Percentiles rank a stretch among this genome's conserved stretches.
Evolutionary conservation across 768 basidiomycete species (phyloP).

Genomic region (Favolaschia claudopus): DNA sequence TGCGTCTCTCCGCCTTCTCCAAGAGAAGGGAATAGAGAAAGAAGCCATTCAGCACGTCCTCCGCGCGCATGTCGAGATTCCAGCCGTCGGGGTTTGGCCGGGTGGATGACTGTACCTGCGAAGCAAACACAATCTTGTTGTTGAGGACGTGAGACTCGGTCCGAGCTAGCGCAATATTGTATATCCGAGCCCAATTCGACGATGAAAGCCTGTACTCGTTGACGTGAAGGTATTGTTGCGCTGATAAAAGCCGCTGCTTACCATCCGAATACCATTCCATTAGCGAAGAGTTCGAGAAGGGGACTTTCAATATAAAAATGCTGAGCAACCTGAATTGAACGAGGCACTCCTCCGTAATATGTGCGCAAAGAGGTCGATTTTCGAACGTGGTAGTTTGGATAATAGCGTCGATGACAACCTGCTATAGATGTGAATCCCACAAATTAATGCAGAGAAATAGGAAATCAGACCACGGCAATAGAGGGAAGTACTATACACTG

Average conservation of each 20-base stretch:
- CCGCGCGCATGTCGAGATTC: neutral
- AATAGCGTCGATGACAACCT: constrained; percentile 6
- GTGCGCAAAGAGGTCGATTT: neutral
- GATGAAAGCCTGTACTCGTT: neutral
- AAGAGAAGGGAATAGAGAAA: constrained; percentile 2
- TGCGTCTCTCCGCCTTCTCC: neutral
- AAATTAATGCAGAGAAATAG: too few species aligned
- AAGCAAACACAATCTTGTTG: constrained; percentile 6
- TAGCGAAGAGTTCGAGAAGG: neutral
- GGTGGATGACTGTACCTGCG: neutral
- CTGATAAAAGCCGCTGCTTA: neutral
- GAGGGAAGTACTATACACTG: too few species aligned
- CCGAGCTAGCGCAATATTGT: neutral
- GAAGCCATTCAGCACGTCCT: neutral
- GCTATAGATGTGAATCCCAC: too few species aligned
- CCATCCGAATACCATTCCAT: constrained; percentile 5
- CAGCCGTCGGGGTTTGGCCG: neutral
- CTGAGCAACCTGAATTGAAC: neutral
- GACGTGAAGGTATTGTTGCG: neutral
- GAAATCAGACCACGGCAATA: too few species aligned
- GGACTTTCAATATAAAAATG: constrained; percentile 3
- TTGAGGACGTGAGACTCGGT: neutral
- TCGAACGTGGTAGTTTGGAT: constrained; percentile 3
- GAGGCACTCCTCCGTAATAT: neutral
- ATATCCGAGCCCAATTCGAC: constrained; percentile 12